These are phyloP conservation scores for Limonium bicolor DNA, from an alignment of 148 eudicot genomes.

Conservation along the genomic window DNA sequence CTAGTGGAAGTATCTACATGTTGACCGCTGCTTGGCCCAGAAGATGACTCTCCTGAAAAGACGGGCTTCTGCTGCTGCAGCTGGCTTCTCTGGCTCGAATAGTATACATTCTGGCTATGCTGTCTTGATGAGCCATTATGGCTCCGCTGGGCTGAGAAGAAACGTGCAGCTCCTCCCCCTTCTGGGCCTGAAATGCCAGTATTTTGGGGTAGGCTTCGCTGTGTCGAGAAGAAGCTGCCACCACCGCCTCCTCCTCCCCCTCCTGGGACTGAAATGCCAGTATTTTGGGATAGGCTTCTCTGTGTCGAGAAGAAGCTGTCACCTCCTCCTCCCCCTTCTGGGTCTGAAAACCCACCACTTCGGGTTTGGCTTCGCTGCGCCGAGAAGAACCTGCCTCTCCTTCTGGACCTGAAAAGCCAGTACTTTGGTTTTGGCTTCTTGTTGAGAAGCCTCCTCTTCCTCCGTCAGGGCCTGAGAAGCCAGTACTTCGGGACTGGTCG, in stretches of 20 bases:
- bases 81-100: slow-evolving; percentile 4
- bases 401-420: no score
- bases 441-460: slow-evolving; percentile 9
- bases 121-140: not conserved
- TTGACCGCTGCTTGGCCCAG: no score
- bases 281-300: slow-evolving; percentile 9
- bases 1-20: no score
- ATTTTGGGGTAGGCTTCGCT: slow-evolving; percentile 10
- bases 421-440: slow-evolving; percentile 5
- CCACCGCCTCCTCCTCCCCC: no score
- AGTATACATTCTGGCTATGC: slow-evolving; percentile 3
- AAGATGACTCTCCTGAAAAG: not conserved
- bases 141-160: not conserved
- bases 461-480: not conserved
- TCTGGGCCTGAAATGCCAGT: no score
- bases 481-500: not conserved
- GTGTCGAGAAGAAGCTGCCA: slow-evolving; percentile 5
- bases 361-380: slow-evolving; percentile 9
- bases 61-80: no score
- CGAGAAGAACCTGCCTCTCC: slow-evolving; percentile 1
- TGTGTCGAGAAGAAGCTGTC: slow-evolving; percentile 5
- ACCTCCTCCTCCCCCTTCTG: no score
- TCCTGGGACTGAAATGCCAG: no score
- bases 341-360: no score
- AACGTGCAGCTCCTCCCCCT: no score